Evolutionary conservation across 768 basidiomycete genomes (phyloP).

Genomic region (Lyophyllum semitale): DNA sequence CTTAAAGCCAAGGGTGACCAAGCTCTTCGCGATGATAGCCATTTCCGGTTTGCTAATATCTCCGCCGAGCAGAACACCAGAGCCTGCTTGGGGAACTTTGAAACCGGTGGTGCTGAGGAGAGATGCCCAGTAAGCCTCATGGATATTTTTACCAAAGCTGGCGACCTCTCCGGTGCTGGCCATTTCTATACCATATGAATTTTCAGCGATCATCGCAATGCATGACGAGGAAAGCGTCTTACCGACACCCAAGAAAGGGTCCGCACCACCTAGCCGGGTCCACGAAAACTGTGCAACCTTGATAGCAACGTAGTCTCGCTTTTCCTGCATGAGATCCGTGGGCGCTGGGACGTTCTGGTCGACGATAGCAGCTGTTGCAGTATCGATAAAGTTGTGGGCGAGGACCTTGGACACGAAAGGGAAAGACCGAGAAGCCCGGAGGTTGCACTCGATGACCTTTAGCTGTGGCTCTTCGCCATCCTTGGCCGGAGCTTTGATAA

Average conservation of each 20-base stretch:
- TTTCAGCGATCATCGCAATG: slow-evolving; percentile 2
- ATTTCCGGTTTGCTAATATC: slow-evolving; percentile 89
- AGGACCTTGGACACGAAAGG: slow-evolving; percentile 99
- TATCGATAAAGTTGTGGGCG: slow-evolving; percentile 96
- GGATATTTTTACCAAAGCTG: slow-evolving; percentile 88
- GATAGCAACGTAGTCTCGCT: slow-evolving; percentile 90
- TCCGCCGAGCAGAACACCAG: slow-evolving; percentile 92
- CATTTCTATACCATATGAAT: slow-evolving; percentile 67
- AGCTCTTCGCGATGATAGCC: slow-evolving; percentile 73
- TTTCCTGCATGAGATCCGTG: slow-evolving; percentile 86
- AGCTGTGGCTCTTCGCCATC: slow-evolving; percentile 63
- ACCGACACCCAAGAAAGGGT: slow-evolving; percentile 96
- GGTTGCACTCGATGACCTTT: slow-evolving; percentile 99
- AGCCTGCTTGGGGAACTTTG: slow-evolving; percentile 81
- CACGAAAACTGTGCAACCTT: slow-evolving; percentile 99
- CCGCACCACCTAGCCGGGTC: slow-evolving; percentile 94
- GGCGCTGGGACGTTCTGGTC: slow-evolving; percentile 87
- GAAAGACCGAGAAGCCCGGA: slow-evolving; percentile 97
- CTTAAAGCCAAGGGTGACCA: slow-evolving; percentile 91
- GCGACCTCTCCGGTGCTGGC: slow-evolving; percentile 98
- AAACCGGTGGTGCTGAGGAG: slow-evolving; percentile 96
- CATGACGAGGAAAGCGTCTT: slow-evolving; percentile 30
- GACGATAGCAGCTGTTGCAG: slow-evolving; percentile 86
- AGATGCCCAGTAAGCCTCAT: slow-evolving; percentile 96
- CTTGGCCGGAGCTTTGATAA: slow-evolving; percentile 80